Evolutionary conservation across 805 yeast genomes (phyloP).

Genomic region (Cyberlindnera galapagoensis): DNA sequence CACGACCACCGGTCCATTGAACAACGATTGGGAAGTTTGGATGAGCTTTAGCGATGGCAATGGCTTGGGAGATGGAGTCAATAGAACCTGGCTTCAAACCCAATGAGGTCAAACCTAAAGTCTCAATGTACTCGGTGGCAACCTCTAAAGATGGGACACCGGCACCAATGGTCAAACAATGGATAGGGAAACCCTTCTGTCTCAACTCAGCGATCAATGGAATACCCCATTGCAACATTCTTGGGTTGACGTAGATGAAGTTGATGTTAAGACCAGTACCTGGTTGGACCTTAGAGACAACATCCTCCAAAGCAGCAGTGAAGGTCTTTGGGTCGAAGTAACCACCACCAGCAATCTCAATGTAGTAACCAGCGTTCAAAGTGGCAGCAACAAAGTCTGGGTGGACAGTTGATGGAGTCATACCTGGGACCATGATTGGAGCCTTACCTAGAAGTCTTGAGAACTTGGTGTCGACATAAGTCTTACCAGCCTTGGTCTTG

Average conservation of each 20-base stretch:
- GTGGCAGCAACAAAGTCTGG: slow-evolving; percentile 94
- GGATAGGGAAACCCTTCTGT: slow-evolving; percentile 90
- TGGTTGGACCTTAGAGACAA: slow-evolving; percentile 63
- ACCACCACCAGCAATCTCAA: slow-evolving; percentile 99
- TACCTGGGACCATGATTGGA: slow-evolving; percentile 97
- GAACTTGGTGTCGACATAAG: slow-evolving; percentile 89
- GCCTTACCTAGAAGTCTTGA: slow-evolving; percentile 89
- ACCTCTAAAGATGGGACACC: slow-evolving; percentile 99
- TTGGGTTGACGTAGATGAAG: slow-evolving; percentile 92
- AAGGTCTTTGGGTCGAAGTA: slow-evolving; percentile 71
- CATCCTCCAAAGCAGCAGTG: slow-evolving; percentile 68
- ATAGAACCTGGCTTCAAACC: slow-evolving; percentile 98
- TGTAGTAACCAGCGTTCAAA: slow-evolving; percentile 92
- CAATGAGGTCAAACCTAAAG: slow-evolving; percentile 86
- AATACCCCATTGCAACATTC: slow-evolving; percentile 98
- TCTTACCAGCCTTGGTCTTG: slow-evolving; percentile 65
- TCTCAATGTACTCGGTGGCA: slow-evolving; percentile 91
- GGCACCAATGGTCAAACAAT: slow-evolving; percentile 95
- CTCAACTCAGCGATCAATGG: slow-evolving; percentile 89
- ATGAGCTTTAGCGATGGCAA: slow-evolving; percentile 89
- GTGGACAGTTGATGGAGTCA: slow-evolving; percentile 97
- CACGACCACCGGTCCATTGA: slow-evolving; percentile 99
- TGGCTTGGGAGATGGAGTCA: slow-evolving; percentile 82
- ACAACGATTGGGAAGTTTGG: slow-evolving; percentile 94
- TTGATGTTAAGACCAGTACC: slow-evolving; percentile 91